Base-by-base conservation (phyloP, 495 filamentous ascomycete genomes). In the Neurospora cerealis region DNA sequence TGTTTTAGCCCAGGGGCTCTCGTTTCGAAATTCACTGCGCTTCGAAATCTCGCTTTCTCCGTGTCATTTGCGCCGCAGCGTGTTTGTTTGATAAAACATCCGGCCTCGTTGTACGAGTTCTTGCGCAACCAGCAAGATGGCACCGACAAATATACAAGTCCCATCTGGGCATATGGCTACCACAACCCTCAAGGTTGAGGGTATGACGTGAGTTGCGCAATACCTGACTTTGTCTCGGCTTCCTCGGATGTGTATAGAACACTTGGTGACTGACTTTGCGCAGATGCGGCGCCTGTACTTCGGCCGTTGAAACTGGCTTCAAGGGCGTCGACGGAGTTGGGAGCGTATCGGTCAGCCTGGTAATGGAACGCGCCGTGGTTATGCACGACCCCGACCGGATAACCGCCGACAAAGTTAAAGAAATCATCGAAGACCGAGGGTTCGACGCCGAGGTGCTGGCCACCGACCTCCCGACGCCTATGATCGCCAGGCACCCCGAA, bases 391-490 rank as follows among this genome's bases (percentile, higher is more conserved):
- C 93, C 10, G 84, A 88, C 40, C 87, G 87, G 73, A 84, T 98
- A 44, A 83, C 93, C 7, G 88, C 93, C 40, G 92, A 93, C 36
- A 84, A 89, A 76, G 86, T 98, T 69, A 88, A 88, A 74, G 93
- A 97, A 72, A 92, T 93, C 36, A 96, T 99, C 79, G 95, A 97
- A 77, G 96, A 97, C 77, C 87, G 93, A 38, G 96, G 96, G 2
- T 99, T 99, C 83, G 96, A 96, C 78, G 94, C 93, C n/a, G 88
- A 93, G 74, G 88, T 99, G n/a, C 78, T 98, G 11, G 90, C 92
- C 4, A 94, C 96, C 4, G 93, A 97, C 78, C 77, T 89, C 32
- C 87, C 90, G 4, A 83, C 85, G 48, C 81, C 86, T 32, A 76
- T 82, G 66, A 72, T 71, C 78, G 80, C 79, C 28, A 76, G 75